These are phyloP conservation scores for Phyllostachys edulis DNA, from an alignment of 176 grass and related monocot genomes.

Conservation along the genomic window DNA sequence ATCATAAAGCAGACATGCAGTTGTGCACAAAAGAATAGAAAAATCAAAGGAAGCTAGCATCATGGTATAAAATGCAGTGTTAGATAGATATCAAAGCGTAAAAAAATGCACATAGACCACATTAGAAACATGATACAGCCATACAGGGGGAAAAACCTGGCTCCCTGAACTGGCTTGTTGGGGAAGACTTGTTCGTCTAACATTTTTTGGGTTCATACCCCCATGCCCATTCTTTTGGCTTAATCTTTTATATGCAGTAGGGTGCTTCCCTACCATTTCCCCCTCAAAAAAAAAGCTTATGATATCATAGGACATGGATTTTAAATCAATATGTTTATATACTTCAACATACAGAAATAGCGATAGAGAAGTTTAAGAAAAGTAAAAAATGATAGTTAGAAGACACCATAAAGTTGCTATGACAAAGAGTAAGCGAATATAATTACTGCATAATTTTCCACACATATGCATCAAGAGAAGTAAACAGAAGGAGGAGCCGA, in stretches of 20 bases:
- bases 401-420: neutral
- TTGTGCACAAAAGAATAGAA: neutral
- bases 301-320: neutral
- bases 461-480: neutral
- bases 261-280: neutral
- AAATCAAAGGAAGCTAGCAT: conserved; percentile 7
- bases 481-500: no score
- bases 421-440: conserved; percentile 22
- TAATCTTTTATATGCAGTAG: neutral
- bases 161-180: neutral
- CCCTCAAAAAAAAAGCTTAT: neutral
- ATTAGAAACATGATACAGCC: neutral
- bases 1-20: neutral
- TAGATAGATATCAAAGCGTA: neutral
- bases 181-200: neutral
- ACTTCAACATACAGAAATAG: neutral
- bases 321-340: neutral
- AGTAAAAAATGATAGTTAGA: neutral
- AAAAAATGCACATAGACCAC: neutral
- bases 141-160: neutral
- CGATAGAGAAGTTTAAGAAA: neutral
- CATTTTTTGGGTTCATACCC: conserved; percentile 10
- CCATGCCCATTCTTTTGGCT: conserved; percentile 1
- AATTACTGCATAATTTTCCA: neutral
- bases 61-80: conserved; percentile 1